Evolutionary conservation across 2,329 filamentous ascomycete genomes (phyloP).

Genomic region (Penicillium freii): DNA sequence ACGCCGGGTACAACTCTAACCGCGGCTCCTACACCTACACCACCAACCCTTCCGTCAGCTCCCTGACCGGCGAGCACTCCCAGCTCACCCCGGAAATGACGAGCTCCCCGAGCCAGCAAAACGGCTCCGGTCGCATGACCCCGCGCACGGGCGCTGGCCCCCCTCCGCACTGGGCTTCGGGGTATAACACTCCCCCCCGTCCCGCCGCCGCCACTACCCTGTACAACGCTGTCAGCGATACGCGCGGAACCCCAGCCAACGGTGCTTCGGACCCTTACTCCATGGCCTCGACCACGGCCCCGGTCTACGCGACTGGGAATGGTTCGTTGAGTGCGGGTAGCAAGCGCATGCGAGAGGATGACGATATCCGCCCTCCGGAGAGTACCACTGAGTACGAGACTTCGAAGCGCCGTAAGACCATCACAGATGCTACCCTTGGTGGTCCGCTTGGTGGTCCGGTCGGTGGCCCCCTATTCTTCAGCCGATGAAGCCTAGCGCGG

Average conservation of each 20-base stretch:
- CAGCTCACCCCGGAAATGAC: constrained; percentile 81
- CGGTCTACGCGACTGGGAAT: constrained; percentile 57
- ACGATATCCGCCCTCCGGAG: constrained; percentile 64
- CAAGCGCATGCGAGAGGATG: constrained; percentile 65
- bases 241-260: constrained; percentile 63
- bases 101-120: constrained; percentile 72
- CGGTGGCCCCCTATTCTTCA: constrained; percentile 42
- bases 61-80: constrained; percentile 67
- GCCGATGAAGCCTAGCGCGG: constrained; percentile 45
- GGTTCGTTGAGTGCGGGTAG: constrained; percentile 54
- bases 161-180: constrained; percentile 70
- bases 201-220: constrained; percentile 70
- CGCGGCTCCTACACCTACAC: constrained; percentile 76
- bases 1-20: constrained; percentile 66
- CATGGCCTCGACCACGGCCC: constrained; percentile 62
- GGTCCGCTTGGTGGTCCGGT: constrained; percentile 49
- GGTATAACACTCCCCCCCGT: constrained; percentile 78
- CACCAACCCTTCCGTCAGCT: constrained; percentile 62
- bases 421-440: constrained; percentile 58
- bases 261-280: constrained; percentile 70
- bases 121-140: constrained; percentile 78
- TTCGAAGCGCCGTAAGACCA: constrained; percentile 73
- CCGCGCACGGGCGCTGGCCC: constrained; percentile 73
- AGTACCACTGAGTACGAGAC: constrained; percentile 61
- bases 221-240: constrained; percentile 86